Evolutionary conservation across 306 rosid genomes (phyloP).

Genomic region (Parietaria judaica): DNA sequence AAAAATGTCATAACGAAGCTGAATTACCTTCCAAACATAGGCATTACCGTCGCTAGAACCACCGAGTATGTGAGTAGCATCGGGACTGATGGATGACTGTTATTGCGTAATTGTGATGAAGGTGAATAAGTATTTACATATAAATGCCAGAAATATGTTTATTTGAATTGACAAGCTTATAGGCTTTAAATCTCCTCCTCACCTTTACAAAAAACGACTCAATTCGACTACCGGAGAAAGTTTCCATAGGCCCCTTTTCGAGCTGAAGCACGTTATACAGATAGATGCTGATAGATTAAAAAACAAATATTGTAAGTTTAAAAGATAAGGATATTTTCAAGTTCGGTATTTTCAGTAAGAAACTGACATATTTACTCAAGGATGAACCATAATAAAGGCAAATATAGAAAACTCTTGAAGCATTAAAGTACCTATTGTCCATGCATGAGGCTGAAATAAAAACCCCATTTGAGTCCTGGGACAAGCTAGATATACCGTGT

Average conservation of each 20-base stretch:
- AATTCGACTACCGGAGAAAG: constrained; percentile 69
- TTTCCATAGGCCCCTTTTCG: constrained; percentile 68
- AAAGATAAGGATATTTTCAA: neutral
- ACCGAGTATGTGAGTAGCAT: constrained; percentile 63
- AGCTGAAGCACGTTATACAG: constrained; percentile 69
- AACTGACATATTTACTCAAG: neutral
- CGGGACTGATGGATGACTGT: constrained; percentile 84
- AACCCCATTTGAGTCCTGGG: constrained; percentile 83
- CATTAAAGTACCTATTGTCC: constrained; percentile 59
- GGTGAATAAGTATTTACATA: neutral
- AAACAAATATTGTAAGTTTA: neutral
- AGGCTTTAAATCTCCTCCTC: constrained; percentile 14
- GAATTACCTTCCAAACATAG: constrained; percentile 74
- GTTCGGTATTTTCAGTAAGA: neutral
- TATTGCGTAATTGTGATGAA: constrained; percentile 24
- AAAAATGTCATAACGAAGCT: constrained; percentile 1
- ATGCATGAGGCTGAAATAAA: constrained; percentile 85
- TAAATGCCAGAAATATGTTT: neutral
- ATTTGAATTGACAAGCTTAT: neutral
- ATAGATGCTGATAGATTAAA: constrained; percentile 45
- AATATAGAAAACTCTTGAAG: neutral
- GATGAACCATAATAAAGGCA: neutral
- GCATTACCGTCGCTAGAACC: constrained; percentile 89
- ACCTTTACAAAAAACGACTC: constrained; percentile 90
- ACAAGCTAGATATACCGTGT: constrained; percentile 91